Conservation (phyloP, 108 stramenopile genomes). For the Skeletonema tropicum region DNA sequence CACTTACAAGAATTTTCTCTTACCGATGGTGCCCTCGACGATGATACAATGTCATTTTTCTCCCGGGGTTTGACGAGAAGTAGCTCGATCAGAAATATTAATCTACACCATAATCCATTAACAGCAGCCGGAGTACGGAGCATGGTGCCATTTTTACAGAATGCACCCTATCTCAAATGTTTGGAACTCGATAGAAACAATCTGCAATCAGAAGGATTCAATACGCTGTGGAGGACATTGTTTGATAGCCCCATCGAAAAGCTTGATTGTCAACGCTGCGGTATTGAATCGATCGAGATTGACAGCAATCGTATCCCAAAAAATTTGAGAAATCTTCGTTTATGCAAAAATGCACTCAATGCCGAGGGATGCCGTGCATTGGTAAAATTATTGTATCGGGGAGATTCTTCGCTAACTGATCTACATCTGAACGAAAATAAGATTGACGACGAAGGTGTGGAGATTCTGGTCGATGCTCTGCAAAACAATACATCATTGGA, state of each 20-base stretch:
- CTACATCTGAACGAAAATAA: neutral
- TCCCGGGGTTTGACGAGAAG: too few relatives aligned
- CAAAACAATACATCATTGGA: neutral
- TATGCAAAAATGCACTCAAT: neutral
- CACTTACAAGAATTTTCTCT: too few relatives aligned
- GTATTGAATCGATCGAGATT: neutral
- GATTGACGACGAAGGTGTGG: neutral
- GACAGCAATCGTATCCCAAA: neutral
- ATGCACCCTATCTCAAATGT: neutral
- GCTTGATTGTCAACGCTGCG: neutral
- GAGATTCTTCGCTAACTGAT: neutral
- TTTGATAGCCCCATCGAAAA: neutral
- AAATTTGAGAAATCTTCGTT: neutral
- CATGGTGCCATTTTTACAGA: neutral
- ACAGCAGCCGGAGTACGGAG: too few relatives aligned
- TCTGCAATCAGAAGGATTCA: neutral
- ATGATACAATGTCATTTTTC: too few relatives aligned
- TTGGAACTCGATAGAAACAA: neutral
- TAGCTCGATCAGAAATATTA: too few relatives aligned
- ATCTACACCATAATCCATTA: too few relatives aligned
- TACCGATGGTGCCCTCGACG: too few relatives aligned
- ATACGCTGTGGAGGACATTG: neutral
- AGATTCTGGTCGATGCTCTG: neutral
- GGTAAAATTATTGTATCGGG: neutral
- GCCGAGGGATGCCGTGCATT: neutral